Conservation (phyloP, 371 early-diverging fungal species). For the Rhizopus sp. region DNA sequence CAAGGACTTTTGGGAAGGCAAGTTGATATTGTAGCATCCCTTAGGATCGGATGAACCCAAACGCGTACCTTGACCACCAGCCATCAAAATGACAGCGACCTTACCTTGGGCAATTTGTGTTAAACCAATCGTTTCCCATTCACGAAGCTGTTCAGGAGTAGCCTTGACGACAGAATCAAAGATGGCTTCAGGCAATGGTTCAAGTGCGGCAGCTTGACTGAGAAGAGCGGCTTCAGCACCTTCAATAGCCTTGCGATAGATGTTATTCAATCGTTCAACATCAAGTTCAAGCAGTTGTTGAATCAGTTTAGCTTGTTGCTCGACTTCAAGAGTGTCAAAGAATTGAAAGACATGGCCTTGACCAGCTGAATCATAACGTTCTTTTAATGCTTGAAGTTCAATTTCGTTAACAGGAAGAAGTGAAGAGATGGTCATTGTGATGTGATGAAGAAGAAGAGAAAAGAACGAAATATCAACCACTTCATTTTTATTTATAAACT, state of each 20-base stretch:
- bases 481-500: constrained; percentile 27
- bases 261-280: constrained; percentile 77
- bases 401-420: constrained; percentile 27
- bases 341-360: constrained; percentile 92
- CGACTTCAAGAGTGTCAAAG: constrained; percentile 67
- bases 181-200: constrained; percentile 76
- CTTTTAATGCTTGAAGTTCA: constrained; percentile 55
- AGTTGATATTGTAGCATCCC: constrained; percentile 81
- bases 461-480: constrained; percentile 7
- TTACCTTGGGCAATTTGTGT: constrained; percentile 79
- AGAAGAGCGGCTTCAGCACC: constrained; percentile 46
- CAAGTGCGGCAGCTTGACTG: constrained; percentile 52
- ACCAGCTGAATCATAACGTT: constrained; percentile 71
- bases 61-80: constrained; percentile 84
- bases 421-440: constrained; percentile 28
- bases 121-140: constrained; percentile 81
- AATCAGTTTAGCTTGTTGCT: constrained; percentile 61
- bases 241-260: constrained; percentile 72
- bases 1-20: constrained; percentile 72
- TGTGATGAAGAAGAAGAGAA: constrained; percentile 11
- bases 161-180: constrained; percentile 77
- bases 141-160: constrained; percentile 52
- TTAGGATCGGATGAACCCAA: constrained; percentile 79
- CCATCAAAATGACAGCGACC: constrained; percentile 91
- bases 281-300: constrained; percentile 75